A percentile compares a stretch with the other conserved stretches of the same genome.
Evolutionary conservation across 805 yeast genomes (phyloP).

Genomic region (Metschnikowia borealis): DNA sequence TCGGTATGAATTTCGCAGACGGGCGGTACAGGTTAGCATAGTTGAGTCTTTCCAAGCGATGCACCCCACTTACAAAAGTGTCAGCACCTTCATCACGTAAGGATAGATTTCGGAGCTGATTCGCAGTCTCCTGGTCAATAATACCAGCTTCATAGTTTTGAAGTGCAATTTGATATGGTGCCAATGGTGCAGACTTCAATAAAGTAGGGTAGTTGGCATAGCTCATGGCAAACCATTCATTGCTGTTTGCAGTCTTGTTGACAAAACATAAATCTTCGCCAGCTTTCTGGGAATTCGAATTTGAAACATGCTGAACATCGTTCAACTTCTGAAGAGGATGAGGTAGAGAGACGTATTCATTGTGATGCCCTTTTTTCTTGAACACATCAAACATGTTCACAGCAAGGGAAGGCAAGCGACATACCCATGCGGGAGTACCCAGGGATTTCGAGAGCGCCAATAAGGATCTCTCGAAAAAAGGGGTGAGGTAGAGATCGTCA

Average conservation of each 20-base stretch:
- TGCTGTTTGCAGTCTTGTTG: slow-evolving; percentile 60
- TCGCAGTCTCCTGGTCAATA: slow-evolving; percentile 8
- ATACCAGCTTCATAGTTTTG: slow-evolving; percentile 23
- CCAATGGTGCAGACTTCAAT: slow-evolving; percentile 73
- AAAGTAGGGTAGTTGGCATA: slow-evolving; percentile 73
- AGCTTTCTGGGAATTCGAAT: slow-evolving; percentile 15
- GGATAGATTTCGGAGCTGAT: slow-evolving; percentile 16
- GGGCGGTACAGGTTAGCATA: slow-evolving; percentile 36
- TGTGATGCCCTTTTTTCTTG: slow-evolving; percentile 19
- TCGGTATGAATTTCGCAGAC: slow-evolving; percentile 23
- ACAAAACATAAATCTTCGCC: slow-evolving; percentile 49
- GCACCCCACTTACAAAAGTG: slow-evolving; percentile 32
- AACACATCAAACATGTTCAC: slow-evolving; percentile 79
- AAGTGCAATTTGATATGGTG: slow-evolving; percentile 51
- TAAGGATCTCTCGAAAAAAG: slow-evolving; percentile 76
- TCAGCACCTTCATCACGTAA: slow-evolving; percentile 20
- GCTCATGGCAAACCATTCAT: slow-evolving; percentile 84
- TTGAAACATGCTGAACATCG: slow-evolving; percentile 24
- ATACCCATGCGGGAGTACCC: slow-evolving; percentile 78
- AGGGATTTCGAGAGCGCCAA: slow-evolving; percentile 67
- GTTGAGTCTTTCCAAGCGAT: slow-evolving; percentile 27
- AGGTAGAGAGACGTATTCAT: slow-evolving; percentile 52
- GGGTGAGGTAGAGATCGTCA: slow-evolving; percentile 77
- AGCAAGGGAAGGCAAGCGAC: slow-evolving; percentile 65
- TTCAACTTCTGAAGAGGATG: slow-evolving; percentile 56